phyloP scores from a whole-genome alignment of 208 protist species.

The Borovskyia barvae region DNA sequence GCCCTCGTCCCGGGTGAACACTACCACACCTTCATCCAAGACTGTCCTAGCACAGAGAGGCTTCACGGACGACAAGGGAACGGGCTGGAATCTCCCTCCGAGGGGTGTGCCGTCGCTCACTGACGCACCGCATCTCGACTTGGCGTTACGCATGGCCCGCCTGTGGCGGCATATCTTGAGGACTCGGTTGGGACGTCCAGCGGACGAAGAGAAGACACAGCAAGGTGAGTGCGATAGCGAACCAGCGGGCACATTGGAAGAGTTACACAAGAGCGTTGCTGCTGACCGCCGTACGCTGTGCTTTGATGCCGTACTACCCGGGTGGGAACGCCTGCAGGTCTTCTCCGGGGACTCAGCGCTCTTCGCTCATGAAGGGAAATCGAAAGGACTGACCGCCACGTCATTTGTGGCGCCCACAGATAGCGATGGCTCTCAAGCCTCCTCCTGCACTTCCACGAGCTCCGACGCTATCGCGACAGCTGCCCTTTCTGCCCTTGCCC shows the following conservation, averaged over 20 bases:
- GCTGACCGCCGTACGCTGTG: conserved; percentile 44
- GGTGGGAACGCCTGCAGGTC: conserved; percentile 58
- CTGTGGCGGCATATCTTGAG: conserved; percentile 49
- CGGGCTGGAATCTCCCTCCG: no score
- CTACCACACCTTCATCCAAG: no score
- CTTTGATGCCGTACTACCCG: conserved; percentile 60
- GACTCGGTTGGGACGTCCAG: no score
- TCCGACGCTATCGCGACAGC: neutral
- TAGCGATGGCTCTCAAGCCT: neutral
- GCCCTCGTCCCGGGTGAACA: no score
- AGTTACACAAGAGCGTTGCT: conserved; percentile 39
- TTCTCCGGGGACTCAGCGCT: conserved; percentile 10
- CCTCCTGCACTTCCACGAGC: neutral
- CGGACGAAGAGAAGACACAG: conserved; percentile 2
- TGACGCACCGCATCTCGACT: conserved; percentile 9
- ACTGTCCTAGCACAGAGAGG: no score
- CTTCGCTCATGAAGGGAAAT: neutral
- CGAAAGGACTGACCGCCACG: neutral
- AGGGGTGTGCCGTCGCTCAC: neutral
- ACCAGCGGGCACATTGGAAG: neutral
- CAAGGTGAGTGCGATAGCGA: neutral
- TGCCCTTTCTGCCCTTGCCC: neutral
- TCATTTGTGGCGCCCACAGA: conserved; percentile 1
- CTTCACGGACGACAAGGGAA: no score
- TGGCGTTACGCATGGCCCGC: conserved; percentile 46